Percentiles rank a stretch among this genome's conserved stretches.
phyloP scores from a whole-genome alignment of 148 eudicot species.

The Rhododendron williamsianum region DNA sequence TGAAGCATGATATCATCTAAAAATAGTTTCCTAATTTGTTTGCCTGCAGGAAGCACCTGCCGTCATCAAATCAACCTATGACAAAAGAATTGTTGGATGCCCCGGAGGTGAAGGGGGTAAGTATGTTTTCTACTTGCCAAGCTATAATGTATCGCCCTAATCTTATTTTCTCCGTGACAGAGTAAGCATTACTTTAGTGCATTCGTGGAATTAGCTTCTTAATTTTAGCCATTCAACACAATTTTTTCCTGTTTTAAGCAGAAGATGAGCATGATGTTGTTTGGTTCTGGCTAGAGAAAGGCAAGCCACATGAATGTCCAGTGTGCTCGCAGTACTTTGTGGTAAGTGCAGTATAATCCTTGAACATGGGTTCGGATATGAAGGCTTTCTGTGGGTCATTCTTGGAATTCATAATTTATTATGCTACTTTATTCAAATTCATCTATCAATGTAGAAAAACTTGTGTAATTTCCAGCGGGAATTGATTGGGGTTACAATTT shows the following conservation, averaged over 20 bases:
- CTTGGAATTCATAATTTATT: background rate
- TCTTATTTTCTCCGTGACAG: background rate
- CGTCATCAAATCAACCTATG: conserved; percentile 60
- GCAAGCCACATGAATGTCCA: conserved; percentile 72
- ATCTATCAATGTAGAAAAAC: background rate
- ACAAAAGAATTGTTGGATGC: conserved; percentile 77
- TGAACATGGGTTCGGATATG: background rate
- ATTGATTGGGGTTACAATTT: background rate
- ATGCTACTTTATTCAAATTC: background rate
- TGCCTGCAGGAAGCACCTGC: conserved; percentile 63
- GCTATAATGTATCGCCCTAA: background rate
- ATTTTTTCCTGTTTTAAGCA: conserved; percentile 21
- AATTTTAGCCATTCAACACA: background rate
- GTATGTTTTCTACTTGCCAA: conserved; percentile 7
- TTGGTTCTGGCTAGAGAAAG: conserved; percentile 94
- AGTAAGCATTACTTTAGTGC: background rate
- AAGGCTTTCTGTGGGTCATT: background rate
- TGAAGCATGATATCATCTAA: background rate
- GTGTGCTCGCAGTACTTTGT: conserved; percentile 76
- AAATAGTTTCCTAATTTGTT: background rate
- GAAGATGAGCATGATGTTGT: conserved; percentile 96
- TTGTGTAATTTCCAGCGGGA: background rate
- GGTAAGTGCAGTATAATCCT: conserved; percentile 33
- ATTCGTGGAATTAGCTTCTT: background rate
- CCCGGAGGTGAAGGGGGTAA: conserved; percentile 81